phyloP scores from a whole-genome alignment of 116 monocot genomes.

The Trichopus zeylanicus region DNA sequence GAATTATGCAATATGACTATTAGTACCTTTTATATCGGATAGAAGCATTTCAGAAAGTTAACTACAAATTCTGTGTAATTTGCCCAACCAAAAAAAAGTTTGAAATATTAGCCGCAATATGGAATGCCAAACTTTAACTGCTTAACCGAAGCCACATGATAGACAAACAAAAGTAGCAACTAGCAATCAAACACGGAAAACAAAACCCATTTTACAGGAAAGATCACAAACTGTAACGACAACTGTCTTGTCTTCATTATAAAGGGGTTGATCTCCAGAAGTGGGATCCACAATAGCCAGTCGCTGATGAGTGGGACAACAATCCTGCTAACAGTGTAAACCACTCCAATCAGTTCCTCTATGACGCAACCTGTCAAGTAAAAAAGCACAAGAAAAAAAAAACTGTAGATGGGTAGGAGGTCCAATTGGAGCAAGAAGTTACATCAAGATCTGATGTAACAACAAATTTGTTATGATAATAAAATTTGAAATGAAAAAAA shows the following conservation, averaged over 20 bases:
- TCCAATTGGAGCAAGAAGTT: too few species aligned
- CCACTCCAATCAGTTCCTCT: constrained; percentile 97
- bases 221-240: constrained; percentile 71
- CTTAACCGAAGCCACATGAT: neutral
- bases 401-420: neutral
- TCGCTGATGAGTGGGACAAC: constrained; percentile 87
- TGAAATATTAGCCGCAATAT: too few species aligned
- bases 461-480: too few species aligned
- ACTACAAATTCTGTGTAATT: too few species aligned
- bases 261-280: constrained; percentile 96
- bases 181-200: neutral
- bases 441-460: too few species aligned
- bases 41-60: too few species aligned
- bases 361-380: constrained; percentile 52
- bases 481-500: too few species aligned
- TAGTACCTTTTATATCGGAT: too few species aligned
- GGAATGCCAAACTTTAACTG: neutral
- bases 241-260: constrained; percentile 82
- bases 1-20: too few species aligned
- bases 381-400: constrained; percentile 4
- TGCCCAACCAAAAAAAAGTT: too few species aligned
- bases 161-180: too few species aligned
- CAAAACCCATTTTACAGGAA: neutral
- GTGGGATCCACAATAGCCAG: constrained; percentile 88
- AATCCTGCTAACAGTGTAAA: constrained; percentile 61